Base-by-base conservation (phyloP, 2,329 filamentous ascomycete genomes). In the Hansfordia pulvinata region DNA sequence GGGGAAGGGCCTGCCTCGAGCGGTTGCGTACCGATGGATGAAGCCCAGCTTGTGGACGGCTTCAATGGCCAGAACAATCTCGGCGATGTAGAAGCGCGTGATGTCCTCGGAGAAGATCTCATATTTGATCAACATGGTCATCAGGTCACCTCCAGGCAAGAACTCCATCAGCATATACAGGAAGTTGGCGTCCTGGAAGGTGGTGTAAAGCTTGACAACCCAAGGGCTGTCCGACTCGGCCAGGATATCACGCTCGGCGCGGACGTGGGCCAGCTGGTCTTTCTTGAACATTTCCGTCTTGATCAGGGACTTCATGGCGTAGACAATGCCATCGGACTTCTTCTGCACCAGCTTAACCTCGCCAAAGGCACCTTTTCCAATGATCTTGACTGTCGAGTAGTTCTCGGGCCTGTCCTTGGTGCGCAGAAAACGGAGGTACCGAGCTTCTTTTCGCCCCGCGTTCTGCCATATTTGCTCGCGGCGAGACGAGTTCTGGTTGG, bases 91-190 rank as follows among this genome's bases (percentile, higher is more conserved):
- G 57, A 98, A 98, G 11, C 90, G 76, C 17, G 90, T 98, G 40
- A 98, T 96, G 41, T 98, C 90, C 53, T 96, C 88, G 0, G 85
- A 93, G 54, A 98, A 98, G 52, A 98, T 94, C 53, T 98, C 90
- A 48, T 98, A 98, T 66, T 96, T 98, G 62, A 98, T 98, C 41
- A 98, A 66, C 90, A 98, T 98, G 4, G 90, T 98, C 90, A 98
- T 98, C 52, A 98, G 56, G 60, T 98, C 90, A 53, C 90, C 90
- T 53, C 90, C 90, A 6, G 90, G 90, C 53, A 98, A 69, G 57
- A 96, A 98, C 57, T 98, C 90, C 90, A 98, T 98, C 34, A 98
- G 66, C 77, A 98, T 90, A 62, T 98, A 98, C 19, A 98, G 64
- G 60, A 94, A 98, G 39, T 90, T 88, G 23, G 71, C 69, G 50